Base-by-base conservation (phyloP, 306 rosid species). In the Canavalia gladiata region DNA sequence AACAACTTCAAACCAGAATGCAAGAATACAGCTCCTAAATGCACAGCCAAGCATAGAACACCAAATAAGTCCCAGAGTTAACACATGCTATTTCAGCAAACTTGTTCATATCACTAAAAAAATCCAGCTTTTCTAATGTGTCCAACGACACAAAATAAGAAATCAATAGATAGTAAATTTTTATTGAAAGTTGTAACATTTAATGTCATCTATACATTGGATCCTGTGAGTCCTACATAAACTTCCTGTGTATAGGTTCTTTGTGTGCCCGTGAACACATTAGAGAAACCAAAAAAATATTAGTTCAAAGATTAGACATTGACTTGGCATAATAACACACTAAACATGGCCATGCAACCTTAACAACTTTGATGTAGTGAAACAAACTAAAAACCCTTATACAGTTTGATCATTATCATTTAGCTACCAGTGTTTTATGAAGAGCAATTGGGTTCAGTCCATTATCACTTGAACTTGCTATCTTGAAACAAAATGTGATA, bases 291-390 rank as follows among this genome's bases (percentile, higher is more conserved):
- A 11, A 57, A 10, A 62, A 35, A 66, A 33, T n/a, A 52, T 35
- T 37, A 72, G 8, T 72, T 72, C 49, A 54, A 11, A 42, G 64
- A 57, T 57, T 74, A 58, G 39, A 58, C 6, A 30, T 58, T 56
- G 35, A 56, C 63, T 56, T 56, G 34, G 29, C 4, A 58, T 45
- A 45, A 45, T 45, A 45, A 45, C 1, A 7, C 8, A 45, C 8
- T 43, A 67, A 13, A 67, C 54, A 42, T 35, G 69, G 54, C 37
- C 8, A 25, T 43, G 18, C 34, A 35, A 72, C 64, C 64, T 41
- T 34, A 37, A 34, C 7, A 51, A 51, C 25, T 34, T n/a, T 50
- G 9, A 35, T 33, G 45, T 6, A 52, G 75, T 47, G 47, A 69
- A 43, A 29, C 30, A 71, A 51, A 72, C 39, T 51, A 34, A 35